Evolutionary conservation across 2,329 filamentous ascomycete genomes (phyloP).

Genomic region (Aspergillus vadensis): DNA sequence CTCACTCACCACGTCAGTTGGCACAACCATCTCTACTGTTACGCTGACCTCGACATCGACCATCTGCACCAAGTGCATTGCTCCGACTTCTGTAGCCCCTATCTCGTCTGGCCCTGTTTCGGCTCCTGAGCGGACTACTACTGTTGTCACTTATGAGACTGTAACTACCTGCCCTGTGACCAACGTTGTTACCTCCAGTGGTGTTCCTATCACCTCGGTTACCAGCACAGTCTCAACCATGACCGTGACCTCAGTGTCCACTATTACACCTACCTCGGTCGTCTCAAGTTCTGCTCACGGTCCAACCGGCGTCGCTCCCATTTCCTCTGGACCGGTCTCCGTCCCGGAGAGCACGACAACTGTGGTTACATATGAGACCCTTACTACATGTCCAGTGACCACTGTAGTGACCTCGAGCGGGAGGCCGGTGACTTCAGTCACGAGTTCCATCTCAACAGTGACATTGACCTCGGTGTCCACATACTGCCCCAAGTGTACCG

Average conservation of each 20-base stretch:
- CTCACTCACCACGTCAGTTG: slow-evolving; percentile 54
- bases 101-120: slow-evolving; percentile 8
- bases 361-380: slow-evolving; percentile 27
- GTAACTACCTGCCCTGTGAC: slow-evolving; percentile 18
- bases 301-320: slow-evolving; percentile 4
- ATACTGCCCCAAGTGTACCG: neutral
- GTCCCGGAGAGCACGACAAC: slow-evolving; percentile 9
- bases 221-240: slow-evolving; percentile 14
- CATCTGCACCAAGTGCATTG: slow-evolving; percentile 26
- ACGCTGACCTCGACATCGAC: slow-evolving; percentile 32
- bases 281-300: neutral
- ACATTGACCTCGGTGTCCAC: slow-evolving; percentile 35
- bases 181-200: slow-evolving; percentile 11
- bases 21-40: slow-evolving; percentile 60
- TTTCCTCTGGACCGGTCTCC: neutral
- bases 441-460: slow-evolving; percentile 59
- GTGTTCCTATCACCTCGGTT: slow-evolving; percentile 7
- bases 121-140: slow-evolving; percentile 10
- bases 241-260: slow-evolving; percentile 13
- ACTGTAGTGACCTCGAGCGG: slow-evolving; percentile 46
- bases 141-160: slow-evolving; percentile 20
- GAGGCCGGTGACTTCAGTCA: slow-evolving; percentile 55
- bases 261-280: slow-evolving; percentile 1
- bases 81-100: slow-evolving; percentile 13
- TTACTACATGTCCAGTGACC: slow-evolving; percentile 38